Conservation (phyloP, 2,329 filamentous ascomycete species). For the Cladosporium sp. region DNA sequence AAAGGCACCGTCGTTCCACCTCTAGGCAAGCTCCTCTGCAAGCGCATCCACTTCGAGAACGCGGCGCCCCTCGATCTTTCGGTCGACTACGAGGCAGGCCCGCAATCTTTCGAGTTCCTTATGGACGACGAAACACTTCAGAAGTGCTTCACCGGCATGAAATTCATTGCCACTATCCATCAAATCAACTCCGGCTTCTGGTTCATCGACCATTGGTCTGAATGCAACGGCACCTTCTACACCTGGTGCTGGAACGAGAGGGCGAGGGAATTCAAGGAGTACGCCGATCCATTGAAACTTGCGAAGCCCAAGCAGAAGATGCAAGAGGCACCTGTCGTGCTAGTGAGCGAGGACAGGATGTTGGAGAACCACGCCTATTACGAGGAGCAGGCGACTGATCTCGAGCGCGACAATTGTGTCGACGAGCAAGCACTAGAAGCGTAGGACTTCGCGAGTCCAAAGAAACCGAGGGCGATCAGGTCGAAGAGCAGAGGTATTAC, state of each 20-base stretch:
- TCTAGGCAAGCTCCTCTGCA: slow-evolving; percentile 56
- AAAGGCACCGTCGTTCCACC: slow-evolving; percentile 47
- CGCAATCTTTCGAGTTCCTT: slow-evolving; percentile 59
- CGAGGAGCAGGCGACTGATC: neutral
- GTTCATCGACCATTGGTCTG: slow-evolving; percentile 41
- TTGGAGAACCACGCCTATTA: slow-evolving; percentile 7
- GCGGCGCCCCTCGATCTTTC: slow-evolving; percentile 29
- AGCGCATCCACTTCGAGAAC: slow-evolving; percentile 49
- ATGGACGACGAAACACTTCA: slow-evolving; percentile 64
- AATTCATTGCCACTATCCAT: slow-evolving; percentile 41
- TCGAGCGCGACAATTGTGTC: neutral
- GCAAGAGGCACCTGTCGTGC: neutral
- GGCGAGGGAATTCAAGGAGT: slow-evolving; percentile 34
- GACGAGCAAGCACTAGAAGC: too few relatives aligned
- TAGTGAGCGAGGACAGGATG: neutral
- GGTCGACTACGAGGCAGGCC: slow-evolving; percentile 23
- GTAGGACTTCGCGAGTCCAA: too few relatives aligned
- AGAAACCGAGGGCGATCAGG: too few relatives aligned
- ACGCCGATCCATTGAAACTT: slow-evolving; percentile 30
- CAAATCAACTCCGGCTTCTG: slow-evolving; percentile 33
- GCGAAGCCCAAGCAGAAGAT: neutral
- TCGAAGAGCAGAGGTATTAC: neutral
- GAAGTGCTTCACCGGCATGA: slow-evolving; percentile 61
- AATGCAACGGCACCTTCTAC: slow-evolving; percentile 47
- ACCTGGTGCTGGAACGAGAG: slow-evolving; percentile 47